Conservation (phyloP, 2,329 filamentous ascomycete genomes). For the Botrytis galanthina region DNA sequence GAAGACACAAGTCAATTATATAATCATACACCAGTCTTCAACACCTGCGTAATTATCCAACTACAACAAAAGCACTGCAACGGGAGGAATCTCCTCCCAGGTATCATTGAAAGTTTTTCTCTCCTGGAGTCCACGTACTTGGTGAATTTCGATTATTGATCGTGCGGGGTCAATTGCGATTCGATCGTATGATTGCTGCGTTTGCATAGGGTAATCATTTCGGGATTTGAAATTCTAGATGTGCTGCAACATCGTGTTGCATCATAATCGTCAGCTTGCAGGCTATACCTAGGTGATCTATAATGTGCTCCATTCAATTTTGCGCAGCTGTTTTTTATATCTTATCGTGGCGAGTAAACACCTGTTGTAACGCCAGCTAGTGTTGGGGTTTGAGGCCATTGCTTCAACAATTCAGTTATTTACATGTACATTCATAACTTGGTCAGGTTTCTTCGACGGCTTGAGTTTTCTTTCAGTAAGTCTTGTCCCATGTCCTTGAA, state of each 20-base stretch:
- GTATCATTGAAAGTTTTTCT: background rate
- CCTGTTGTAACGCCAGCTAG: background rate
- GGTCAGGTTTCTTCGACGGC: background rate
- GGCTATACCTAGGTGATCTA: background rate
- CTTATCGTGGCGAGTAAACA: background rate
- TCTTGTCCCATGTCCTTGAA: background rate
- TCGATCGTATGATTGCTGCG: background rate
- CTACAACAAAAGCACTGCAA: background rate
- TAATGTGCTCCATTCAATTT: background rate
- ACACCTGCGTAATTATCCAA: background rate
- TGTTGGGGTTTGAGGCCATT: background rate
- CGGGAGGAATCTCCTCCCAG: background rate
- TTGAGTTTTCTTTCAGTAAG: background rate
- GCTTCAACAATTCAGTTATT: background rate
- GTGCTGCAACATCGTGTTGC: background rate
- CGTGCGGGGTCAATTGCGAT: background rate
- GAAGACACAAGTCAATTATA: background rate
- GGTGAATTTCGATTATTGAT: background rate
- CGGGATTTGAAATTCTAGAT: conserved; percentile 7
- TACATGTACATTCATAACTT: background rate
- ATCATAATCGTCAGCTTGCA: background rate
- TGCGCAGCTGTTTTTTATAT: background rate
- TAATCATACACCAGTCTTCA: background rate
- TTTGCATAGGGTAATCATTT: background rate
- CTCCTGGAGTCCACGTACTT: background rate